Evolutionary conservation across 2,329 filamentous ascomycete genomes (phyloP).

Genomic region (Anthostomella pinea): DNA sequence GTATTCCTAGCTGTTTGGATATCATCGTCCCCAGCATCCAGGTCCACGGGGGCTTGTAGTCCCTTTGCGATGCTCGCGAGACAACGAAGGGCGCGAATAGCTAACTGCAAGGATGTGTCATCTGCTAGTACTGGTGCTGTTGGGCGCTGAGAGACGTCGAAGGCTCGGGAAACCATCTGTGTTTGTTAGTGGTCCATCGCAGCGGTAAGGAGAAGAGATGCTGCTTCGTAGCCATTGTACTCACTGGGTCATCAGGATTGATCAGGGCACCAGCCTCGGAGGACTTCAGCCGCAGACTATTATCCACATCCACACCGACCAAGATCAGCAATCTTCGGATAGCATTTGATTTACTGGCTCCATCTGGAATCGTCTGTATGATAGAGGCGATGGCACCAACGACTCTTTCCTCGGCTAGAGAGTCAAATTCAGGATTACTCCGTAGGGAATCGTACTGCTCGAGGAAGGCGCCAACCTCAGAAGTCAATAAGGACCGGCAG

Average conservation of each 20-base stretch:
- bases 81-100: slow-evolving; percentile 60
- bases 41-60: slow-evolving; percentile 65
- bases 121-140: slow-evolving; percentile 23
- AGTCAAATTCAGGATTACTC: slow-evolving; percentile 59
- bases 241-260: slow-evolving; percentile 25
- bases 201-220: too few species aligned
- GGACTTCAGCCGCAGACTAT: slow-evolving; percentile 36
- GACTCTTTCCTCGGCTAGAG: slow-evolving; percentile 68
- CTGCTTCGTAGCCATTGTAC: slow-evolving; percentile 23
- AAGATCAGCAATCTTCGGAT: slow-evolving; percentile 59
- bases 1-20: slow-evolving; percentile 4
- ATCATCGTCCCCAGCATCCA: slow-evolving; percentile 50
- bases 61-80: slow-evolving; percentile 69
- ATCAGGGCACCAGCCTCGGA: slow-evolving; percentile 23
- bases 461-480: slow-evolving; percentile 66
- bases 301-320: slow-evolving; percentile 60
- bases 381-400: slow-evolving; percentile 73
- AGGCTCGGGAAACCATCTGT: slow-evolving; percentile 28
- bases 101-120: slow-evolving; percentile 48
- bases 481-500: slow-evolving; percentile 66
- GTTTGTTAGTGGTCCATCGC: too few species aligned
- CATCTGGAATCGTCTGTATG: slow-evolving; percentile 65
- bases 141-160: slow-evolving; percentile 26
- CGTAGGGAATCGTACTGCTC: slow-evolving; percentile 67
- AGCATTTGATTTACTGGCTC: slow-evolving; percentile 50